Evolutionary conservation across 2,329 filamentous ascomycete species (phyloP), one percentile per base, ranked within the genome.

Genomic region (Rhinocladiella mackenziei): DNA sequence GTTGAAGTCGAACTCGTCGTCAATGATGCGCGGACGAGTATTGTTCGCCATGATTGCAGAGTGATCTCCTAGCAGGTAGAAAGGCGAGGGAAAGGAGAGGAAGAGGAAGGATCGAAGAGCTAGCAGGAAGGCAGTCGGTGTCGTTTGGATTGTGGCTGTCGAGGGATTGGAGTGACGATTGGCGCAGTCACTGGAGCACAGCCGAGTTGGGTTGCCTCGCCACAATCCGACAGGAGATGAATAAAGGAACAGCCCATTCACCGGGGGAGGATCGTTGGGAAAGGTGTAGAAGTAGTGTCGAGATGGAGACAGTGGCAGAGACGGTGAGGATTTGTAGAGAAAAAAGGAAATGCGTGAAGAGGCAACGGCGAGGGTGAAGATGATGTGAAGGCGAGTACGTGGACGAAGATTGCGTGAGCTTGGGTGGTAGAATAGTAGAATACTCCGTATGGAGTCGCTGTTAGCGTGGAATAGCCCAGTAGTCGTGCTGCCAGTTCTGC

Each of bases 1-100:
- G 81, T 89, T 84, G 61, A 83, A 83, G 58, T 79, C 60, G 48
- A 57, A 57, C 20, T 57, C 45, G 10, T 57, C 55, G 47, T 57
- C 55, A 23, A 57, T 57, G 45, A 36, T 40, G 56, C 57, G 54
- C 41, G 31, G 43, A 19, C 46, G 45, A 13, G 39, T 11, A 26
- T 43, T 34, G 39, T 43, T 39, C 50, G 45, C 50, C 50, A 53
- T 53, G 39, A 29, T 31, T 37, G 36, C 31, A 18, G 14, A 25
- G 18, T 25, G 15, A 11, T 17, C n/a, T 29, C 32, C 15, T 23
- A 20, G 23, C 28, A 31, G 33, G 38, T 29, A 36, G 35, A 17
- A 20, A 22, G n/a, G 19, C 22, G 34, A 32, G 14, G 19, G 32
- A 35, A 28, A 18, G 31, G 43, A n/a, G 26, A n/a, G 22, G 17